These are phyloP conservation scores for Botryotinia calthae DNA, from an alignment of 2,329 filamentous ascomycete genomes.

Conservation along the genomic window DNA sequence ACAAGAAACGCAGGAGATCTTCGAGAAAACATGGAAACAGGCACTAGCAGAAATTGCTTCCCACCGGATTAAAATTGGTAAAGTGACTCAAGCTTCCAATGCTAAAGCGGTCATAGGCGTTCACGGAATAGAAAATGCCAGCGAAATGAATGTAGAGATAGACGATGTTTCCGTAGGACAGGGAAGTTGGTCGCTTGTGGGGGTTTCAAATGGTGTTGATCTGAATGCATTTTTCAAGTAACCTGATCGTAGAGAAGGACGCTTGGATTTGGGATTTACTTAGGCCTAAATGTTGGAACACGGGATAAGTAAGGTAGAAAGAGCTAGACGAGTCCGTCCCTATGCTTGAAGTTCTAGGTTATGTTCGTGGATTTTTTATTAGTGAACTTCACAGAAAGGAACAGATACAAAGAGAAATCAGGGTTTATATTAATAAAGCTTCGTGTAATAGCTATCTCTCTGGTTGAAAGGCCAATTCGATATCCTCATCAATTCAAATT, in stretches of 20 bases:
- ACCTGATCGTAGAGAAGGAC: background rate
- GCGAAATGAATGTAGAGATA: background rate
- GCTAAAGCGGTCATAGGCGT: background rate
- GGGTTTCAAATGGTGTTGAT: background rate
- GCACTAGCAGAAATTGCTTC: background rate
- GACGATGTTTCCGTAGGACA: background rate
- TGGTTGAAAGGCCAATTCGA: background rate
- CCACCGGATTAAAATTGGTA: background rate
- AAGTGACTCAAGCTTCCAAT: background rate
- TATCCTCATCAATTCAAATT: background rate
- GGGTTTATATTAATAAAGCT: background rate
- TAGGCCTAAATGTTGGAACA: background rate
- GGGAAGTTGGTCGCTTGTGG: background rate
- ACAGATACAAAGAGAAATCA: background rate
- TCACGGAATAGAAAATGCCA: background rate
- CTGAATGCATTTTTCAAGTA: background rate
- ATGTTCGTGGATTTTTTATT: background rate
- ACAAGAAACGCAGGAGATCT: background rate
- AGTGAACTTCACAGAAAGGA: background rate
- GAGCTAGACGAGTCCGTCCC: background rate
- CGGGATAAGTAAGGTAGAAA: background rate
- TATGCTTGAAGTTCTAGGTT: background rate
- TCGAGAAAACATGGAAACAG: background rate
- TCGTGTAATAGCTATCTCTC: background rate
- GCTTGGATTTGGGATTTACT: background rate